Conservation (phyloP, 2,329 filamentous ascomycete species). For the Fusarium sp. region DNA sequence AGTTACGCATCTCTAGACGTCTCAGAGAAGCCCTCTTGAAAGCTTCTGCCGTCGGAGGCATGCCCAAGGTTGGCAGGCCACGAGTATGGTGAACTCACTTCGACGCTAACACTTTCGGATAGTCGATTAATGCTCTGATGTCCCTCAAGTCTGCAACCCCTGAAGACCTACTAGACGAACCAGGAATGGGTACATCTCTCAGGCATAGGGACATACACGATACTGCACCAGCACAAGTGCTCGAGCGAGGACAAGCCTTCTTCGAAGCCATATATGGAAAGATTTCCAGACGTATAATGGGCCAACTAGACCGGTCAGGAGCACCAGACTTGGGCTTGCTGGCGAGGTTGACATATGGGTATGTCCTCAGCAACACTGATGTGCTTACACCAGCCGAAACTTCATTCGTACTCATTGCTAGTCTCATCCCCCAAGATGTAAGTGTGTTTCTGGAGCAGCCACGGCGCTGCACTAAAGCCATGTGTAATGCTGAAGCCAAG, state of each 20-base stretch:
- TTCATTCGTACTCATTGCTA: slow-evolving; percentile 40
- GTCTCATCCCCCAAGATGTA: slow-evolving; percentile 42
- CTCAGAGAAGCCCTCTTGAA: slow-evolving; percentile 39
- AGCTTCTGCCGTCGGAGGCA: slow-evolving; percentile 38
- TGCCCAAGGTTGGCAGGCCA: slow-evolving; percentile 32
- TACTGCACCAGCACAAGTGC: slow-evolving; percentile 15
- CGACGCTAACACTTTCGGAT: slow-evolving; percentile 1
- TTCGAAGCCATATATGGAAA: slow-evolving; percentile 39
- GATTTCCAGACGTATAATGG: slow-evolving; percentile 39
- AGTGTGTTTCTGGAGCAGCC: background rate
- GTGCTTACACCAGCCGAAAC: slow-evolving; percentile 36
- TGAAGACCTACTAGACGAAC: slow-evolving; percentile 33
- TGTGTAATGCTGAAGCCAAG: background rate
- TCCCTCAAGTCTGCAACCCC: slow-evolving; percentile 36
- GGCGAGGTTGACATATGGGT: slow-evolving; percentile 39
- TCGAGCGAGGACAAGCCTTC: slow-evolving; percentile 34
- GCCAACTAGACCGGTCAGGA: slow-evolving; percentile 38
- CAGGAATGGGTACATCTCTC: background rate
- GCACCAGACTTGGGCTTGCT: slow-evolving; percentile 37
- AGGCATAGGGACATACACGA: slow-evolving; percentile 33
- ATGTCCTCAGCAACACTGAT: slow-evolving; percentile 39
- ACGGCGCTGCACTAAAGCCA: background rate
- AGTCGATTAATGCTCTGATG: slow-evolving; percentile 40
- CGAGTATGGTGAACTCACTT: background rate
- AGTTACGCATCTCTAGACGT: slow-evolving; percentile 30